A percentile compares a stretch with the other conserved stretches of the same genome.
Evolutionary conservation across 1,284 basidiomycete genomes (phyloP).

Genomic region (Ustilago cynodontis): DNA sequence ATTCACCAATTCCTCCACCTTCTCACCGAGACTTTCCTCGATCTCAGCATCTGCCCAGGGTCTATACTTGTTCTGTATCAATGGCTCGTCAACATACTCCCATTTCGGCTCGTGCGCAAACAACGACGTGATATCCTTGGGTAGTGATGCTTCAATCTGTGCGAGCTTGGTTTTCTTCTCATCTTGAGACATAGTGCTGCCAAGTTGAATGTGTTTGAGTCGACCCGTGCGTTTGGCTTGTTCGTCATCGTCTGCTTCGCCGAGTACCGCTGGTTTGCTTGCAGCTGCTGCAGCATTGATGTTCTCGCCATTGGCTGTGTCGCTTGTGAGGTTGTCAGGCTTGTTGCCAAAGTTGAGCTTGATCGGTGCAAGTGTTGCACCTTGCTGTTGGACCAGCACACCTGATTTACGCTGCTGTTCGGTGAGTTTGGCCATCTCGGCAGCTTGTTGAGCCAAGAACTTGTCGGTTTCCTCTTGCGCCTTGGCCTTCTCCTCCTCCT

Average conservation of each 20-base stretch:
- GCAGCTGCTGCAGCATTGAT: conserved; percentile 5
- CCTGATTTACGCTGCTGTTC: conserved; percentile 60
- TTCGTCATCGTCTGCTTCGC: conserved; percentile 60
- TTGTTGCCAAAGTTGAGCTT: conserved; percentile 55
- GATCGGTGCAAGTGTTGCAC: conserved; percentile 53
- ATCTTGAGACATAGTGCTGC: conserved; percentile 37
- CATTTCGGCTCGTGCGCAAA: conserved; percentile 50
- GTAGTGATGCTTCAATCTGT: conserved; percentile 25
- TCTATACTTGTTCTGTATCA: conserved; percentile 46
- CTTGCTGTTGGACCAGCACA: conserved; percentile 49
- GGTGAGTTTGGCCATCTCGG: conserved; percentile 59
- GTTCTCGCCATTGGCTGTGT: conserved; percentile 11
- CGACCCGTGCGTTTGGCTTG: conserved; percentile 36
- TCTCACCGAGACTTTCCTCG: conserved; percentile 61
- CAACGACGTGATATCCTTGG: conserved; percentile 21
- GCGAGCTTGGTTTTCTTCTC: conserved; percentile 22
- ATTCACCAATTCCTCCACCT: conserved; percentile 60
- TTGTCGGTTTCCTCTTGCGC: conserved; percentile 58
- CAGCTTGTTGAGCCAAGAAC: conserved; percentile 63
- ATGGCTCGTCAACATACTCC: conserved; percentile 53
- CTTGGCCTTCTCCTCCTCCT: conserved; percentile 42
- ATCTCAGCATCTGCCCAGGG: conserved; percentile 56
- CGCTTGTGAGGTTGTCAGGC: conserved; percentile 1
- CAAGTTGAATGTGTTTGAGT: conserved; percentile 54
- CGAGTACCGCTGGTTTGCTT: conserved; percentile 31